Base-by-base conservation (phyloP, 2,329 filamentous ascomycete genomes). In the Pyrenochaeta sp. region DNA sequence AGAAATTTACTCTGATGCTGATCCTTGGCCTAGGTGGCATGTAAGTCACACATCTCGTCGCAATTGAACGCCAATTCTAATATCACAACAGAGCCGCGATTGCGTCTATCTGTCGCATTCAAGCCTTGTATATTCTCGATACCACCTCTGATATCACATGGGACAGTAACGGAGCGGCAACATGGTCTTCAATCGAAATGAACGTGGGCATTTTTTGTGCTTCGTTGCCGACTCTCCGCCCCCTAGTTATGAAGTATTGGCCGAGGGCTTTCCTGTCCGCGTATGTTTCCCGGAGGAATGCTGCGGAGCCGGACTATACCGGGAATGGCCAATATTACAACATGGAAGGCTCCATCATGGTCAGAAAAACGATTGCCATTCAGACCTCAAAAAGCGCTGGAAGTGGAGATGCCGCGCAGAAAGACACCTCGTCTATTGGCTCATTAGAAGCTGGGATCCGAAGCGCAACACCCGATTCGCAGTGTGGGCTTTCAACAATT, bases 1-100 rank as follows among this genome's bases (percentile, higher is more conserved):
- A 73, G 46, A 74, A 73, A 52, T 44, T 66, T 18, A 65, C 58
- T 21, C 54, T 75, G 10, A 57, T 58, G 12, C 42, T 69, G 27
- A 68, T 74, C 32, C 71, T 75, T 44, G 61, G 66, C n/a, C 54
- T 74, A 2, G 71, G 71, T 10, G 61, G 61, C 18, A 72, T 74
- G 71, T 74, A 55, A 57, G 67, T 58, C 12, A 20, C 18, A 11
- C 40, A 35, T 4, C 7, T 32, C 37, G 21, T 37, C 12, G 37
- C 7, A 21, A 15, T 23, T 23, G 17, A 14, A 43, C 17, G 20
- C 14, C 29, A 17, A 33, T 7, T n/a, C 37, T 53, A 31, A 54
- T n/a, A 5, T 23, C 32, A 1, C 14, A 17, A 18, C 18, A 40
- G 37, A 14, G 37, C 40, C 14, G 21, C 37, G 20, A 18, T 40